A percentile compares a stretch with the other conserved stretches of the same genome.
Evolutionary conservation across 1,139 yeast species (phyloP).

Genomic region (Trichomonascaceae sp.): DNA sequence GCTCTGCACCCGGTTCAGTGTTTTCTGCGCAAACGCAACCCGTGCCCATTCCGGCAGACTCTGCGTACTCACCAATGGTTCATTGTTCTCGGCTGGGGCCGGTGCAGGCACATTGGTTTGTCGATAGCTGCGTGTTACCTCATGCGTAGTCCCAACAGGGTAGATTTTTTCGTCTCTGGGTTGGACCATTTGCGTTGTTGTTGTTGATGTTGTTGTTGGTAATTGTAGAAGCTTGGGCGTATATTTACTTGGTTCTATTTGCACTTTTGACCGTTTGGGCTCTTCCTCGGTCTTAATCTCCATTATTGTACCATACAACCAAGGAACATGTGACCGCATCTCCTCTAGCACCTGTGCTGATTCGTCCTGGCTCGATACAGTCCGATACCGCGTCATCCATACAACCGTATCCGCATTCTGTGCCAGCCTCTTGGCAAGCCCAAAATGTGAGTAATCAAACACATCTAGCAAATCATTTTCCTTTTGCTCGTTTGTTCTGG

Average conservation of each 20-base stretch:
- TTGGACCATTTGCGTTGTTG: slow-evolving; percentile 28
- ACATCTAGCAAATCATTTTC: slow-evolving; percentile 41
- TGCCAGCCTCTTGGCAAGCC: slow-evolving; percentile 36
- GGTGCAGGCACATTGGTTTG: slow-evolving; percentile 85
- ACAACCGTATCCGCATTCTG: slow-evolving; percentile 41
- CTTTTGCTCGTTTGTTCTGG: slow-evolving; percentile 29
- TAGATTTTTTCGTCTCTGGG: slow-evolving; percentile 45
- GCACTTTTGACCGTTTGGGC: slow-evolving; percentile 3
- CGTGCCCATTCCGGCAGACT: slow-evolving; percentile 76
- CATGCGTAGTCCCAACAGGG: slow-evolving; percentile 76
- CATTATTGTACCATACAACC: background rate
- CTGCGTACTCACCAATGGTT: slow-evolving; percentile 42
- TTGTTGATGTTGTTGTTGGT: slow-evolving; percentile 4
- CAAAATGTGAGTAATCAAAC: slow-evolving; percentile 39
- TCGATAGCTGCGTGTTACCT: slow-evolving; percentile 61
- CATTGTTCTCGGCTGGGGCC: slow-evolving; percentile 28
- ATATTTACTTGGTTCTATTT: slow-evolving; percentile 15
- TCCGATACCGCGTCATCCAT: slow-evolving; percentile 37
- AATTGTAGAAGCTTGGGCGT: slow-evolving; percentile 22
- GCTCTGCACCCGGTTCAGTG: slow-evolving; percentile 74
- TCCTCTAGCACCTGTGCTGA: slow-evolving; percentile 15
- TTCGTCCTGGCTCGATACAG: slow-evolving; percentile 23
- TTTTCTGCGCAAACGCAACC: slow-evolving; percentile 46
- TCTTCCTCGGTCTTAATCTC: slow-evolving; percentile 7
- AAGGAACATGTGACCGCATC: slow-evolving; percentile 3